Base-by-base conservation (phyloP, 768 basidiomycete species). In the Chalciporus pseudorubinellus region DNA sequence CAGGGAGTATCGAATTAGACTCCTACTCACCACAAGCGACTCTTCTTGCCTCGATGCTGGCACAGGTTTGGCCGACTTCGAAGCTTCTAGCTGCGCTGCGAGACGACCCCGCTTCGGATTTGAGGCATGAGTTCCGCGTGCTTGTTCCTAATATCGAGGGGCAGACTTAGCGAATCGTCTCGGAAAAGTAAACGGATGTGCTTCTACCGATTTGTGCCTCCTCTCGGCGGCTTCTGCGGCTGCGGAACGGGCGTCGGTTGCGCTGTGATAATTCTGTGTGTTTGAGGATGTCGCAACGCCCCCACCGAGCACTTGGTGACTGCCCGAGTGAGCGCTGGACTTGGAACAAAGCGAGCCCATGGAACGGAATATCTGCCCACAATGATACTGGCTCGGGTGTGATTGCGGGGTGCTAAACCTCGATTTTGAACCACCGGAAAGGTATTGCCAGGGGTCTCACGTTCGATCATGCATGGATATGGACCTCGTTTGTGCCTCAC, bases 261-360 rank as follows among this genome's bases (percentile, higher is more conserved):
- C 58, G 60, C 59, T 64, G 63, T 71, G 59, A 19, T 52, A 41
- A 21, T 60, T 52, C 26, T 41, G 62, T 41, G 26, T 49, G 39
- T 51, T 46, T 9, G 70, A 50, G 39, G 70, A 49, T 18, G 64
- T 58, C 55, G 60, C 55, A 39, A 70, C 60, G 49, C 69, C 50
- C 50, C 74, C 69, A 14, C 75, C 72, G 46, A 83, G 70, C 19
- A 83, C 74, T 14, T 82, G 80, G 44, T 79, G 78, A 47, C 77
- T 70, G 52, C 58, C 62, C 4, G 76, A 71, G 50, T 78, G 70
- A 34, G 63, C 57, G 44, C 67, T 66, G 28, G 72, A 63, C 65
- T 79, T 83, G 26, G 83, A 83, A 61, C 81, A 83, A 40, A 81
- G 68, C 53, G 78, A 80, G 55, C 82, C 83, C 83, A 84, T 83